These are phyloP conservation scores for Tetrapisispora fleetii DNA, from an alignment of 805 yeast species.

Conservation along the genomic window DNA sequence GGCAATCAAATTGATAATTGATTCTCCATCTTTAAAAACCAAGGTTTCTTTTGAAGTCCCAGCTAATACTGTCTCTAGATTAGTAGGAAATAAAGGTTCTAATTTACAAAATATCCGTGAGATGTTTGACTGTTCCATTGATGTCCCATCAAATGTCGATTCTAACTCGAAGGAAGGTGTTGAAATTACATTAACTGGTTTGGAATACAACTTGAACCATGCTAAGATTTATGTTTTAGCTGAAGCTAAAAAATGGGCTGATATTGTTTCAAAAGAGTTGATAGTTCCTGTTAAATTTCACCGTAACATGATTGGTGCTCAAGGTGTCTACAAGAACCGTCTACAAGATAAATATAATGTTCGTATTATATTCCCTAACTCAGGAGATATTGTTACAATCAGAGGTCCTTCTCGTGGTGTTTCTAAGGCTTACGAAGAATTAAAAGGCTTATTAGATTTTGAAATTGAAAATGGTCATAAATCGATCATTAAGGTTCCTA, in stretches of 20 bases:
- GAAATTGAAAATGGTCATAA: conserved; percentile 79
- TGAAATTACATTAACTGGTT: conserved; percentile 58
- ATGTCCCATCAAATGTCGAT: conserved; percentile 48
- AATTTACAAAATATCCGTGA: conserved; percentile 58
- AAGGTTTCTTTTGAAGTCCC: conserved; percentile 52
- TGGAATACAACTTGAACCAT: conserved; percentile 66
- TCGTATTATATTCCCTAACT: conserved; percentile 63
- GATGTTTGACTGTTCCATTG: conserved; percentile 66
- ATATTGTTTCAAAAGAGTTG: conserved; percentile 58
- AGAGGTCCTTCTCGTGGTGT: conserved; percentile 91
- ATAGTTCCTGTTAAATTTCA: conserved; percentile 71
- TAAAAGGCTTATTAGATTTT: conserved; percentile 71
- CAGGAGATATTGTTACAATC: conserved; percentile 52
- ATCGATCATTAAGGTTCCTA: conserved; percentile 55
- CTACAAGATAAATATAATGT: conserved; percentile 84
- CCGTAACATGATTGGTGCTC: conserved; percentile 72
- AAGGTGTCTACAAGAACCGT: conserved; percentile 72
- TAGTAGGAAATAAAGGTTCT: conserved; percentile 86
- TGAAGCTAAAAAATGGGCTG: conserved; percentile 69
- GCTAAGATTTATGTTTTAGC: conserved; percentile 51
- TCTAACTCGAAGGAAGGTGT: conserved; percentile 28
- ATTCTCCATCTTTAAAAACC: conserved; percentile 18
- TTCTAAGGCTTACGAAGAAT: conserved; percentile 69
- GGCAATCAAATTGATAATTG: conserved; percentile 28
- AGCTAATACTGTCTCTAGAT: conserved; percentile 54